A percentile compares a stretch with the other conserved stretches of the same genome.
Conservation (phyloP, 2,329 filamentous ascomycete species). For the Trichoderma lentiforme region DNA sequence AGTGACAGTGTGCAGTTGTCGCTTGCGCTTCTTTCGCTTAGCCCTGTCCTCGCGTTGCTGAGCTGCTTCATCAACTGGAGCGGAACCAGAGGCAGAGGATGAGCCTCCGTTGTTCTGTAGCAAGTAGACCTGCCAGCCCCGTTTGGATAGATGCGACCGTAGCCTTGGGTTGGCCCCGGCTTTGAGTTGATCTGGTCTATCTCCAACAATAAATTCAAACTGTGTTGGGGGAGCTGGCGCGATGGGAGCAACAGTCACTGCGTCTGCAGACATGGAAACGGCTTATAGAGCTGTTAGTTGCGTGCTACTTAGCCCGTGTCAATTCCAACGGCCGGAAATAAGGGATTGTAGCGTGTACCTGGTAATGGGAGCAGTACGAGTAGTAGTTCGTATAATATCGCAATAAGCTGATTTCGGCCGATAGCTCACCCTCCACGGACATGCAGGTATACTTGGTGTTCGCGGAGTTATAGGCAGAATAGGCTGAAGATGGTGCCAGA, state of each 20-base stretch:
- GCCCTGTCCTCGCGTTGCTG: not conserved
- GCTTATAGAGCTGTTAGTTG: not conserved
- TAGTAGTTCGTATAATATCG: not conserved
- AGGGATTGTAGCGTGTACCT: not conserved
- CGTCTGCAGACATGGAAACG: not conserved
- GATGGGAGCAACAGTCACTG: not conserved
- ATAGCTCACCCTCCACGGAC: not conserved
- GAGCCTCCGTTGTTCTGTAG: not conserved
- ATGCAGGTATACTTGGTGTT: not conserved
- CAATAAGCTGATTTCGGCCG: not conserved
- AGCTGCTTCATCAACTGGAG: not conserved
- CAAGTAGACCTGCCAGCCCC: conserved; percentile 23
- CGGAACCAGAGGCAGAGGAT: not conserved
- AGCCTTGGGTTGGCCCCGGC: conserved; percentile 20
- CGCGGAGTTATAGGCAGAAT: not conserved
- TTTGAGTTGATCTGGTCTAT: conserved; percentile 26
- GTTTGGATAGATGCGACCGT: conserved; percentile 24
- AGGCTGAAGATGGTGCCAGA: not conserved
- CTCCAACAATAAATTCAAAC: conserved; percentile 26
- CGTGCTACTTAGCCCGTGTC: not conserved
- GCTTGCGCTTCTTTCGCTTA: conserved; percentile 12
- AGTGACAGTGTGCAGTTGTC: conserved; percentile 1
- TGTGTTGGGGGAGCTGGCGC: not conserved
- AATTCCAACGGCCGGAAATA: not conserved
- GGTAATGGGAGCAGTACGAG: not conserved